phyloP scores from a whole-genome alignment of 148 eudicot genomes.

The Cornus kousa region DNA sequence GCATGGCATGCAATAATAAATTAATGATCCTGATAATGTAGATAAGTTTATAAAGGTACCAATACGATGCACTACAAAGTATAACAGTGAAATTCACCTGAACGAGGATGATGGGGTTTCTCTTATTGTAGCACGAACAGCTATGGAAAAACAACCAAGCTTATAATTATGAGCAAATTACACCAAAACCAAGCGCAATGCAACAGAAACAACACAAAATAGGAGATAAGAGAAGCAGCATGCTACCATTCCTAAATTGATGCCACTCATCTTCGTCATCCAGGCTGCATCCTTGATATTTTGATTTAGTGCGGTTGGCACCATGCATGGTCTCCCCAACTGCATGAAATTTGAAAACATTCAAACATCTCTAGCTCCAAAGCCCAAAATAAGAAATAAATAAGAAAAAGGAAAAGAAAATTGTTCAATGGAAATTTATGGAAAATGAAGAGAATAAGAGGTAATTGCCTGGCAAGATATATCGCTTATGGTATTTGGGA shows the following conservation, averaged over 20 bases:
- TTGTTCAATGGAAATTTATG: slow-evolving; percentile 2
- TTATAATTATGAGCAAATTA: background rate
- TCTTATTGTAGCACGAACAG: slow-evolving; percentile 59
- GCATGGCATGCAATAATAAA: slow-evolving; percentile 18
- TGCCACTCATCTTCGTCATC: slow-evolving; percentile 79
- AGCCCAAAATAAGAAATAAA: background rate
- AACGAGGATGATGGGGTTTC: slow-evolving; percentile 48
- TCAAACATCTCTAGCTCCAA: background rate
- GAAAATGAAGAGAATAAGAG: background rate
- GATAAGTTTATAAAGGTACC: background rate
- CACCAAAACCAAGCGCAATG: background rate
- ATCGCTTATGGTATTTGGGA: slow-evolving; percentile 84
- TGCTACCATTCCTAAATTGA: slow-evolving; percentile 65
- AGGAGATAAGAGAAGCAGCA: slow-evolving; percentile 6
- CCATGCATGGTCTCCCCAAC: slow-evolving; percentile 69
- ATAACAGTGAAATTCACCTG: slow-evolving; percentile 36
- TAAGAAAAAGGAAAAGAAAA: background rate
- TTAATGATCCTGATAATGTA: background rate
- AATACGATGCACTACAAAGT: background rate
- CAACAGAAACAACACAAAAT: background rate
- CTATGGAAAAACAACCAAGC: slow-evolving; percentile 27
- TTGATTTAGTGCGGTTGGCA: slow-evolving; percentile 38
- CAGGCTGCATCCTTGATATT: slow-evolving; percentile 48
- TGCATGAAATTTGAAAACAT: slow-evolving; percentile 22
- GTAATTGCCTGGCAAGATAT: slow-evolving; percentile 77